phyloP scores from a whole-genome alignment of 192 early-diverging fungal species.

The Linnemannia elongata region DNA sequence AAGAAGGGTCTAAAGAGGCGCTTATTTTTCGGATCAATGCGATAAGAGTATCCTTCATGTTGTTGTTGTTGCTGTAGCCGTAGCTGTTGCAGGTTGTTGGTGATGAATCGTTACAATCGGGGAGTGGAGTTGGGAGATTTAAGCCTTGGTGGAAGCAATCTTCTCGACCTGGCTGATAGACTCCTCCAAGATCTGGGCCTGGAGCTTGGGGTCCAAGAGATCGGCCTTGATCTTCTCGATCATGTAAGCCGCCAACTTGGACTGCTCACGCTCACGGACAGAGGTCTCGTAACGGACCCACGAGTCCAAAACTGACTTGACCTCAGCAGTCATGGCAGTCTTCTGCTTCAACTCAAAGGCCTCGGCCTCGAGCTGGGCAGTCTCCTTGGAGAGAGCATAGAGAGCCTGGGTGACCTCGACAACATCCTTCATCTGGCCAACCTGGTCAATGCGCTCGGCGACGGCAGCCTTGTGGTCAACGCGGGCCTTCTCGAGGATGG shows the following conservation, averaged over 20 bases:
- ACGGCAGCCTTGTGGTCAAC: slow-evolving; percentile 94
- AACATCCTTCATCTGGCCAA: slow-evolving; percentile 93
- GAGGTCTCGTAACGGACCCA: slow-evolving; percentile 97
- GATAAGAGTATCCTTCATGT: slow-evolving; percentile 3
- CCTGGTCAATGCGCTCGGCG: slow-evolving; percentile 88
- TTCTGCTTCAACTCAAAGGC: slow-evolving; percentile 96
- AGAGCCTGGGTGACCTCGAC: slow-evolving; percentile 95
- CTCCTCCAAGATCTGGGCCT: slow-evolving; percentile 58
- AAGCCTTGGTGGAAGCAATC: slow-evolving; percentile 55
- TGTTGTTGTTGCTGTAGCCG: not conserved
- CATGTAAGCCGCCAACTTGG: slow-evolving; percentile 84
- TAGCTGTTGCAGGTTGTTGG: not conserved
- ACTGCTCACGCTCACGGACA: slow-evolving; percentile 95
- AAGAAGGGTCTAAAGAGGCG: slow-evolving; percentile 8
- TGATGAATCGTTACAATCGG: not conserved
- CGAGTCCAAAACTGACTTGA: slow-evolving; percentile 91
- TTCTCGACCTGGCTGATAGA: slow-evolving; percentile 60
- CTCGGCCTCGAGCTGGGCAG: slow-evolving; percentile 93
- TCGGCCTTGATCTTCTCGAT: slow-evolving; percentile 84
- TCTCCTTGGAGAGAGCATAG: slow-evolving; percentile 95
- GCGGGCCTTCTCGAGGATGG: slow-evolving; percentile 86
- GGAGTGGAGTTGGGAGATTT: slow-evolving; percentile 4
- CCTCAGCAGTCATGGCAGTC: slow-evolving; percentile 81
- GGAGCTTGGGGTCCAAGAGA: slow-evolving; percentile 76
- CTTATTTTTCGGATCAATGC: not conserved